Evolutionary conservation across 768 basidiomycete species (phyloP), one percentile per base, ranked within the genome.

Genomic region (Tulasnella sp.): DNA sequence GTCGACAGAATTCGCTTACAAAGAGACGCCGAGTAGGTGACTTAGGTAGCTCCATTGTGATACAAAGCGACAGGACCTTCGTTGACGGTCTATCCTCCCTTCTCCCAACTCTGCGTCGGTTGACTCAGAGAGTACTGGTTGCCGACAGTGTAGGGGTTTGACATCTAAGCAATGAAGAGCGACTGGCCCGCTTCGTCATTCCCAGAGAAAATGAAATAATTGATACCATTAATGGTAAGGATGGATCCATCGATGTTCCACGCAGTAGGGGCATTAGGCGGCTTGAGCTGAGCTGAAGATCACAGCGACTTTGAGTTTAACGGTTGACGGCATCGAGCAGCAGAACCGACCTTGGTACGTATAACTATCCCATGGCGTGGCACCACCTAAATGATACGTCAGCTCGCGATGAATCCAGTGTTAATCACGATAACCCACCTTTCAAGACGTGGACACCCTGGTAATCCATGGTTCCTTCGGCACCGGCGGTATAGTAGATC

Each of bases 181-280:
- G 73, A 19, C 36, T 74, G 73, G 36, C 40, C 40, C 2, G 40
- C 73, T 19, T 38, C 36, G 16, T 48, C 73, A 19, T 42, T 74
- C 5, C 73, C 39, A n/a, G 73, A 74, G 73, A 74, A 74, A 31
- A 74, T 34, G 12, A 74, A 74, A 38, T 74, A 74, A 19, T 42
- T 42, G 2, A 24, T 48, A 39, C 73, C 73, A 40, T 31, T 74
- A 34, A 74, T 48, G 0, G 73, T 74, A 24, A 74, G 46, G 21
- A 74, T 74, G 0, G 73, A 38, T 34, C 73, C 73, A 18, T 74
- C 73, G 38, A 74, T 42, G 19, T 3, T 34, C 73, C 73, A 74
- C 9, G 5, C 73, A 34, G 3, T 34, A 31, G 73, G 73, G 42
- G 39, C 73, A 40, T 74, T 74, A 36, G 73, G 34, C 7, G 73